Evolutionary conservation across 495 filamentous ascomycete genomes (phyloP), one percentile per base, ranked within the genome.

Genomic region (Penicillium antarcticum): DNA sequence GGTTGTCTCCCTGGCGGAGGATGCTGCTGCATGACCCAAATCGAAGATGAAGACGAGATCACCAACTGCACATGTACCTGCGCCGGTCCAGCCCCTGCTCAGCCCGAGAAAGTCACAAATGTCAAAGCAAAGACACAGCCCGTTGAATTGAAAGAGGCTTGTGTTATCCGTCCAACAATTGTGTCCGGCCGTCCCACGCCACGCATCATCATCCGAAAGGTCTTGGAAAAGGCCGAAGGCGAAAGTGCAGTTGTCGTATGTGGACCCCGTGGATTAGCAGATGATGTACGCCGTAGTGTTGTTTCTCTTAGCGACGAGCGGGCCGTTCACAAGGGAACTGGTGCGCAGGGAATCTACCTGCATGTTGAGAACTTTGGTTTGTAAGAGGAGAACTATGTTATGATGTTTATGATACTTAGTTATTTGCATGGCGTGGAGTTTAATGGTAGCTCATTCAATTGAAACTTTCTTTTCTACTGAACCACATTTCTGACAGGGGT

Each of bases 291-390:
- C 34, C 82, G 80, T 24, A 83, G 74, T 42, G 86, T 89, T 1
- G 87, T 85, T 0, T 76, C 69, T 13, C 59, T 96, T 40, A 88
- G 87, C 53, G 87, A 96, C 68, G 92, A 96, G 67, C 71, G 92
- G 44, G 91, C 88, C 0, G 87, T 95, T 32, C 89, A 95, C 57
- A 96, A 96, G 61, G 91, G 91, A 8, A 94, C 88, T 0, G 91
- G 88, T 2, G 91, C 91, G 9, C 88, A 94, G 63, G 91, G 91
- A 0, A 73, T 86, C 6, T 81, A 76, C 55, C 55, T 82, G 26
- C 74, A 80, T 65, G 65, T 69, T 12, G 73, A 78, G 51, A 64
- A 60, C 17, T 75, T 72, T 46, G 67, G 59, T 2, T 69, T 61
- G 45, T 75, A 53, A 57, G 29, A n/a, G 12, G 10, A 9, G 3